These are phyloP conservation scores for Warburgia ugandensis DNA, from an alignment of 164 flowering plant genomes.

Conservation along the genomic window DNA sequence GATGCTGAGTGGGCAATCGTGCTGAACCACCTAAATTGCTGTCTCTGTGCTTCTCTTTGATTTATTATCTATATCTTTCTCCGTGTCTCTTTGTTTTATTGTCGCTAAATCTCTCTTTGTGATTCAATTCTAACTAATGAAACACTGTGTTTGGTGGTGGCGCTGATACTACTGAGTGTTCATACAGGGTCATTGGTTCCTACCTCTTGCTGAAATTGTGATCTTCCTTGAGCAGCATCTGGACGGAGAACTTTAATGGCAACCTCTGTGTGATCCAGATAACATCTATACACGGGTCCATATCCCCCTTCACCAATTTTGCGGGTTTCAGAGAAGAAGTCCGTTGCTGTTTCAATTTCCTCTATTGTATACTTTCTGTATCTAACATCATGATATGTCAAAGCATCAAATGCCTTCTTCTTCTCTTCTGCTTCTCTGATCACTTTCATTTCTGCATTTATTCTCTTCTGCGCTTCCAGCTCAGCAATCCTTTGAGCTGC, in stretches of 20 bases:
- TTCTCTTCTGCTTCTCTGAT: slow-evolving; percentile 52
- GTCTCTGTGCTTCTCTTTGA: no score
- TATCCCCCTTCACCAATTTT: slow-evolving; percentile 86
- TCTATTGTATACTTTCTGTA: slow-evolving; percentile 63
- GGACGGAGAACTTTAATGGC: slow-evolving; percentile 74
- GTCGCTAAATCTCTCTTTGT: no score
- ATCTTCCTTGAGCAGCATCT: slow-evolving; percentile 74
- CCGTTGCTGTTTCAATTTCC: slow-evolving; percentile 63
- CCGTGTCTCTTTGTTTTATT: no score
- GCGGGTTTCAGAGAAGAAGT: slow-evolving; percentile 32
- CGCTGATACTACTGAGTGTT: no score
- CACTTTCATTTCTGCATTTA: slow-evolving; percentile 54
- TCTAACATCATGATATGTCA: slow-evolving; percentile 30
- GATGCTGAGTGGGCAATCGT: no score
- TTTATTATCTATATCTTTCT: no score
- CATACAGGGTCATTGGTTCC: no score
- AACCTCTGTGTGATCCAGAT: slow-evolving; percentile 61
- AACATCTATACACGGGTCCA: slow-evolving; percentile 60
- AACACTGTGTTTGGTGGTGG: no score
- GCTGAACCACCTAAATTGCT: no score
- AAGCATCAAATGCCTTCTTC: slow-evolving; percentile 26
- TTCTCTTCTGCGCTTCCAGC: slow-evolving; percentile 64
- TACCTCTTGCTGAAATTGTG: slow-evolving; percentile 78
- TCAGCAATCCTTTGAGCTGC: slow-evolving; percentile 66
- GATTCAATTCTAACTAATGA: no score